Base-by-base conservation (phyloP, 495 filamentous ascomycete species). In the Lineolata rhizophorae region DNA sequence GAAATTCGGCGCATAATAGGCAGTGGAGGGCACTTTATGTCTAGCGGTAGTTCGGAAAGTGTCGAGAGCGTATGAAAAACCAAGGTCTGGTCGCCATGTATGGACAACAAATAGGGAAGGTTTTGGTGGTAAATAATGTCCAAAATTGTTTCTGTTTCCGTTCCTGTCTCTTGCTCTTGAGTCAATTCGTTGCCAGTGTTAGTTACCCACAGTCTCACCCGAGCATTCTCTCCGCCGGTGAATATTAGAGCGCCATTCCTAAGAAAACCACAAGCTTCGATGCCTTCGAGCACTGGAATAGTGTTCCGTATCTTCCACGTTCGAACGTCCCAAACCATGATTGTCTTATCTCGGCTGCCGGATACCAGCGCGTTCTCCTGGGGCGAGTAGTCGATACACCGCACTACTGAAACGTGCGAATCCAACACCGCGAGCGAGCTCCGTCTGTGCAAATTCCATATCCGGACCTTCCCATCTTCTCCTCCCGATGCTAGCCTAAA, bases 331-430 rank as follows among this genome's bases (percentile, higher is more conserved):
- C 83, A 94, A 37, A 91, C 51, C 31, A 85, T 87, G 22, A 83
- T 68, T 0, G 90, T 94, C 53, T 91, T 87, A 57, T 99, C 87
- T 54, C 87, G 63, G 46, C 80, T 72, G n/a, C 72, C 82, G n/a
- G 78, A 85, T 4, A 94, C 57, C 25, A 99, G 53, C 9, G 68
- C 61, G 49, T 80, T 73, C 38, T 79, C 69, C 33, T 70, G 50
- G 1, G 61, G 48, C 3, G 76, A 85, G 51, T 73, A 95, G 35
- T 83, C 77, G 18, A 99, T 50, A 35, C 67, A 66, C 35, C 81
- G 76, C 15, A 99, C 73, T 44, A 93, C 76, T 17, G 87, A 93
- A 24, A 90, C 80, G 51, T 99, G 87, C 1, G 81, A 81, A 35
- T 93, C 80, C 30, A 95, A 60, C 11, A 74, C 65, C 1, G 80